Evolutionary conservation across 2,329 filamentous ascomycete genomes (phyloP).

Genomic region (Cercospora citrullina): DNA sequence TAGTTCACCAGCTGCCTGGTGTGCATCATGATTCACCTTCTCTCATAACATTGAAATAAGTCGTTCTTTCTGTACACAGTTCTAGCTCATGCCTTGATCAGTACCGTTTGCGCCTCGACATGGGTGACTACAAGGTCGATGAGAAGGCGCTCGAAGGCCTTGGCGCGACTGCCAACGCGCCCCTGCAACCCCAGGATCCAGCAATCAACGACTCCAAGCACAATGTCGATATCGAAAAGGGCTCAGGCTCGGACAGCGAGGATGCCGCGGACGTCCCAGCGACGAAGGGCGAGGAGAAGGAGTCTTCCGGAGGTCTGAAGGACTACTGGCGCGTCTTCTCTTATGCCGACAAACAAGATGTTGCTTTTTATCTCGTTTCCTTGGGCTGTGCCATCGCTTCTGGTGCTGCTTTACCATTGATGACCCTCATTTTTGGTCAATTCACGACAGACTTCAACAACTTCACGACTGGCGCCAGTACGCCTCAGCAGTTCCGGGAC

Average conservation of each 20-base stretch:
- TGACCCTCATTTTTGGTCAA: constrained; percentile 54
- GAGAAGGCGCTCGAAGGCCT: constrained; percentile 14
- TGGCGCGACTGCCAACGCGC: constrained; percentile 10
- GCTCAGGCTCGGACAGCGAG: constrained; percentile 10
- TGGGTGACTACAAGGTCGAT: constrained; percentile 15
- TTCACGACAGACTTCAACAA: constrained; percentile 52
- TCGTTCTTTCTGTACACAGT: neutral
- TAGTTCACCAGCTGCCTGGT: neutral
- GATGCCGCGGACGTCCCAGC: constrained; percentile 5
- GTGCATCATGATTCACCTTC: neutral
- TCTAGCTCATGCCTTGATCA: neutral
- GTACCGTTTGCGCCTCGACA: neutral
- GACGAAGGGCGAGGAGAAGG: constrained; percentile 12
- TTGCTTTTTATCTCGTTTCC: constrained; percentile 34
- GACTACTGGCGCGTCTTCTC: constrained; percentile 37
- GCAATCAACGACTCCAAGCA: constrained; percentile 9
- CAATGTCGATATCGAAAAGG: constrained; percentile 12
- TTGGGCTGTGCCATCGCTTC: constrained; percentile 44
- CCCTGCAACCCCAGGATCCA: constrained; percentile 6
- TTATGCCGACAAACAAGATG: constrained; percentile 35
- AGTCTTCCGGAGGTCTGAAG: constrained; percentile 24
- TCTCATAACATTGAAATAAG: neutral
- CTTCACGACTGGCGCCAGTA: constrained; percentile 35
- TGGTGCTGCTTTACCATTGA: constrained; percentile 51
- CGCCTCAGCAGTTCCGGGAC: constrained; percentile 24